Base-by-base conservation (phyloP, 1,284 basidiomycete genomes). In the Taiwanofungus camphoratus region DNA sequence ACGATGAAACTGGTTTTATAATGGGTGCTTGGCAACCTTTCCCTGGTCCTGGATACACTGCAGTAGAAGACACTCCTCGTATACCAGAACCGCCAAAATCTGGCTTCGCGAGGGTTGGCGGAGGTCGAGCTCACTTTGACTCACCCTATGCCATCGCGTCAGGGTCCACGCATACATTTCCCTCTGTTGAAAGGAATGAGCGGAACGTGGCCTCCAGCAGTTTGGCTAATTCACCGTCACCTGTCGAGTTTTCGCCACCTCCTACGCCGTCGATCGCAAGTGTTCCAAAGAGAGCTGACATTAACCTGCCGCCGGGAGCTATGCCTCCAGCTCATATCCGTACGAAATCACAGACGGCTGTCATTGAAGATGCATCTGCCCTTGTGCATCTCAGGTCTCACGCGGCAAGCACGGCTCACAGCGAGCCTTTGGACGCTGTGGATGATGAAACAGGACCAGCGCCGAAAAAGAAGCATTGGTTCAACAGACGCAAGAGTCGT, bases 21-120 rank as follows among this genome's bases (percentile, higher is more conserved):
- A 91, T 92, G 85, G 81, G 79, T 34, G 83, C 88, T 18, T 90
- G 86, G 86, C 80, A 85, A 55, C 77, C 80, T 24, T 85, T 80
- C 67, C 74, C 71, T 0, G 68, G 73, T 11, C 60, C 69, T 27
- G 78, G 77, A 0, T 75, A 81, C 64, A 52, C 64, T 36, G 58
- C 70, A n/a, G 60, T 84, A 38, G 55, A 61, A 31, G 49, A 63
- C 46, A 9, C 26, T 60, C 27, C 63, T 58, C 42, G 66, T 46
- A 50, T 60, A 7, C 51, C 60, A 41, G 62, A 68, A 15, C 59
- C 66, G 2, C 64, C 67, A 0, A 65, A 63, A 48, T 78, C 80
- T 18, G 88, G 87, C 1, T 91, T 91, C 62, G 73, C 85, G 6
- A 72, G 87, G 36, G 76, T 91, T 5, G 86, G 82, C 12, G 87